A percentile compares a stretch with the other conserved stretches of the same genome.
Evolutionary conservation across 2,329 filamentous ascomycete genomes (phyloP).

Genomic region (Penicillium sp.): DNA sequence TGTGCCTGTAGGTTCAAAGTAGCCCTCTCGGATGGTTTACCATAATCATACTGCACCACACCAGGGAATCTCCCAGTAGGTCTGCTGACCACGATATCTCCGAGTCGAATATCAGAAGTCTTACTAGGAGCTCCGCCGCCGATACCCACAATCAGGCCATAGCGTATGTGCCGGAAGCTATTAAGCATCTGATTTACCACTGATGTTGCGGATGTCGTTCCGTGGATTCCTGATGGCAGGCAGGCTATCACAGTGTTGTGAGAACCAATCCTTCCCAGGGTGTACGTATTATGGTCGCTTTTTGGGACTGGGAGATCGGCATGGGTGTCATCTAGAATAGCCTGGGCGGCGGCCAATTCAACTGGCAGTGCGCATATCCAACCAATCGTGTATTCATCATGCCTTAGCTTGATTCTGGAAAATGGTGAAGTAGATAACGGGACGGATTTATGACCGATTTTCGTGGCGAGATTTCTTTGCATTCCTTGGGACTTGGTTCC

Average conservation of each 20-base stretch:
- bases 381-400: not conserved
- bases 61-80: not conserved
- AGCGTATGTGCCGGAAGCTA: not conserved
- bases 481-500: too few species aligned
- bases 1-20: too few species aligned
- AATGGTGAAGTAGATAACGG: too few species aligned
- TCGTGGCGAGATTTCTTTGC: too few species aligned
- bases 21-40: too few species aligned
- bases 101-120: not conserved
- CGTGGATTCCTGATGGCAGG: not conserved
- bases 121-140: not conserved
- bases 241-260: slow-evolving; percentile 2
- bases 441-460: too few species aligned
- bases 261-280: not conserved
- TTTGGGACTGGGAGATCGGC: not conserved
- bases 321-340: slow-evolving; percentile 5
- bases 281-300: not conserved
- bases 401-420: too few species aligned
- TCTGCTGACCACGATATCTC: not conserved
- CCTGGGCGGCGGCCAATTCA: not conserved
- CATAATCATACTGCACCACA: not conserved
- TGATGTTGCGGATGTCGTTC: not conserved
- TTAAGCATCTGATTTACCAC: not conserved
- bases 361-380: not conserved
- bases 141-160: not conserved